Conservation (phyloP, 495 filamentous ascomycete species). For the Penicillium atrosanguineum region DNA sequence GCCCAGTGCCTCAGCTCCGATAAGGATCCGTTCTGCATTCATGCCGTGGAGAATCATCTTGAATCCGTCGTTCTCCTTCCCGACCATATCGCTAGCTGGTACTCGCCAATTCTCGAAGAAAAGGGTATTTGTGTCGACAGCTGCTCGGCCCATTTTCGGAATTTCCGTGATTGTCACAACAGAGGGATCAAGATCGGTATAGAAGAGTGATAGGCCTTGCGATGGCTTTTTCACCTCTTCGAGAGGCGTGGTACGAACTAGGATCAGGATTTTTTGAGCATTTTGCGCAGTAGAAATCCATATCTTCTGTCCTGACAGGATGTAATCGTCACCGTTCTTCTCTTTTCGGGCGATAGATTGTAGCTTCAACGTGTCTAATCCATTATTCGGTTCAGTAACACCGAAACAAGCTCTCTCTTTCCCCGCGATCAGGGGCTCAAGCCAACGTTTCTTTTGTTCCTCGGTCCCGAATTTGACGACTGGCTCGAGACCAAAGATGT, state of each 20-base stretch:
- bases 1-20: constrained; percentile 73
- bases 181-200: constrained; percentile 62
- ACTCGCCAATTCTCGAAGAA: constrained; percentile 74
- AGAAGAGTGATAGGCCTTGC: constrained; percentile 72
- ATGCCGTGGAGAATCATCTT: constrained; percentile 74
- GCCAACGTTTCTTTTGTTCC: constrained; percentile 57
- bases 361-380: constrained; percentile 68
- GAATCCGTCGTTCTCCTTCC: constrained; percentile 68
- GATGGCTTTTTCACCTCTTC: constrained; percentile 61
- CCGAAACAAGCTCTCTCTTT: constrained; percentile 64
- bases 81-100: constrained; percentile 56
- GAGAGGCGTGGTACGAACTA: constrained; percentile 67
- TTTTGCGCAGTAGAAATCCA: constrained; percentile 79
- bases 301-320: constrained; percentile 70
- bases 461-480: constrained; percentile 63
- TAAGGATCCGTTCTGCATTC: constrained; percentile 75
- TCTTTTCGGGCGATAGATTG: constrained; percentile 52
- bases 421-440: constrained; percentile 60
- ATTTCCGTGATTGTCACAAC: constrained; percentile 20
- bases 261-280: constrained; percentile 68
- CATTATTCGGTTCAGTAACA: constrained; percentile 62
- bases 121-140: constrained; percentile 74
- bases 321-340: constrained; percentile 44
- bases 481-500: constrained; percentile 74
- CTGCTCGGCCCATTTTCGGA: constrained; percentile 70